Conservation (phyloP, 2,329 filamentous ascomycete genomes). For the Cytospora mali region DNA sequence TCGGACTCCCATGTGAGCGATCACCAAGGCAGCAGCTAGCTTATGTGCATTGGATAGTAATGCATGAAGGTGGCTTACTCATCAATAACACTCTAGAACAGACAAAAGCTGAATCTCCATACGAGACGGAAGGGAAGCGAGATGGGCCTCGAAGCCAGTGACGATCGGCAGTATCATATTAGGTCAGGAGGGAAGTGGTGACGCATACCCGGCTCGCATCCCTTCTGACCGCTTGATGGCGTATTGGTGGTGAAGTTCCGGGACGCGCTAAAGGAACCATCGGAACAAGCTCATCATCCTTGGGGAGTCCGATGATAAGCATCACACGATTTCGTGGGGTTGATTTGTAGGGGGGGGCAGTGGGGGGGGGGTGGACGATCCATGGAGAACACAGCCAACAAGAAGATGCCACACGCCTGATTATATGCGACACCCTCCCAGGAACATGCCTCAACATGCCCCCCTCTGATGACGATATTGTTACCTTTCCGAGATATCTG, state of each 20-base stretch:
- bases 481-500: not conserved
- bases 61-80: not conserved
- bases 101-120: not conserved
- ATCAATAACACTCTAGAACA: not conserved
- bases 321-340: not conserved
- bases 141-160: not conserved
- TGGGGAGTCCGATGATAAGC: not conserved
- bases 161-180: not conserved
- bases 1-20: not conserved
- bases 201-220: constrained; percentile 11
- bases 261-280: not conserved
- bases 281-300: not conserved
- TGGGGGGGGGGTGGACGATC: not conserved
- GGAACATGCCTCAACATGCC: not conserved
- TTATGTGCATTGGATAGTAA: not conserved
- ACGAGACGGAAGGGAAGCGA: not conserved
- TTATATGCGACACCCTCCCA: not conserved
- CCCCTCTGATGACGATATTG: too few species aligned
- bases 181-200: not conserved
- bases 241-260: not conserved
- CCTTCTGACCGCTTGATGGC: constrained; percentile 4
- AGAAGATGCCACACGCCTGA: not conserved
- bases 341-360: not conserved
- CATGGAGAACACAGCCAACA: not conserved
- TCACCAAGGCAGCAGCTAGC: not conserved